Percentiles rank a stretch among this genome's conserved stretches.
Conservation (phyloP, 345 rosid species). For the Brassica carinata region DNA sequence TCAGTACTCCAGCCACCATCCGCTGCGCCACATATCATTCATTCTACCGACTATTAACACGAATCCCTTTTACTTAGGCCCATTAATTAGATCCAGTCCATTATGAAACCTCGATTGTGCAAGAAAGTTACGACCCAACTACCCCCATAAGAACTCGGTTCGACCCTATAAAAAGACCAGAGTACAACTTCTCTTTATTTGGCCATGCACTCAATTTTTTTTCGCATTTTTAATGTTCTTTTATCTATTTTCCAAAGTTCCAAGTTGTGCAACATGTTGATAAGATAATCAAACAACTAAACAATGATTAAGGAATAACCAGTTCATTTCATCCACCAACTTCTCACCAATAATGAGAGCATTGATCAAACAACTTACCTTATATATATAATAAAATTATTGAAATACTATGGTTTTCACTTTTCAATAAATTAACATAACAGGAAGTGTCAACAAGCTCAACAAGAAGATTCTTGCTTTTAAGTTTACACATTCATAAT, state of each 20-base stretch:
- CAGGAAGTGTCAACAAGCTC: background rate
- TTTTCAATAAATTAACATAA: background rate
- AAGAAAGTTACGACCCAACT: background rate
- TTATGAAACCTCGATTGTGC: background rate
- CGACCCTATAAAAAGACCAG: background rate
- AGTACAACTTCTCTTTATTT: background rate
- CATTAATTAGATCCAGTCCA: background rate
- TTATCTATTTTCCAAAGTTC: background rate
- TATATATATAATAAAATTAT: background rate
- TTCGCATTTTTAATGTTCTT: background rate
- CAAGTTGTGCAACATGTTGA: background rate
- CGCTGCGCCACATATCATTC: background rate
- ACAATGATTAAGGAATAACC: slow-evolving; percentile 30
- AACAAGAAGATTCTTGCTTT: slow-evolving; percentile 17
- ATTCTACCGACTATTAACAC: background rate
- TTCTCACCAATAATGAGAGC: slow-evolving; percentile 25
- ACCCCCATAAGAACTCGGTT: slow-evolving; percentile 1
- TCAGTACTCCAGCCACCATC: background rate
- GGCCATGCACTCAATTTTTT: slow-evolving; percentile 10
- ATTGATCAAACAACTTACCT: slow-evolving; percentile 9
- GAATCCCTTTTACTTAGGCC: slow-evolving; percentile 3
- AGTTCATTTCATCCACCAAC: slow-evolving; percentile 35
- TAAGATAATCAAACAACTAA: slow-evolving; percentile 21
- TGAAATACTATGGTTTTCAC: background rate
- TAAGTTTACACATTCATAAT: slow-evolving; percentile 29